These are phyloP conservation scores for Starmera dryadoides DNA, from an alignment of 805 yeast species.

Conservation along the genomic window DNA sequence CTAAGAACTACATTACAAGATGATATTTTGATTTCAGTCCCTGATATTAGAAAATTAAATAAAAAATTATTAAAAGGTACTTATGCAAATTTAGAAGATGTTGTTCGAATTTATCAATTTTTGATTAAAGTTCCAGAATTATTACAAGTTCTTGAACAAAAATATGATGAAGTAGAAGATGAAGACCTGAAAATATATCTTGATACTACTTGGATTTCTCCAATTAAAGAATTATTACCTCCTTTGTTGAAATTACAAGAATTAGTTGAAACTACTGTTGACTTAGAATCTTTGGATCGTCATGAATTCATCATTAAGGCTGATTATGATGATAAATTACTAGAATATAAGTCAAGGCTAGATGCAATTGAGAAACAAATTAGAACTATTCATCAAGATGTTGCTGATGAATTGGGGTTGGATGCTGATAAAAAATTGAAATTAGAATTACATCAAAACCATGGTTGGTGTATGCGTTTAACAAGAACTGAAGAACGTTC, in stretches of 20 bases:
- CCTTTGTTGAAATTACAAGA: conserved; percentile 68
- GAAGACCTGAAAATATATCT: conserved; percentile 29
- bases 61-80: conserved; percentile 49
- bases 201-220: conserved; percentile 46
- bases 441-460: conserved; percentile 77
- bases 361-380: conserved; percentile 50
- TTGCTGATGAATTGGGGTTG: conserved; percentile 68
- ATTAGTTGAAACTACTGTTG: conserved; percentile 88
- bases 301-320: conserved; percentile 84
- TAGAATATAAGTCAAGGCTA: conserved; percentile 50
- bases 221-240: conserved; percentile 39
- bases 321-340: conserved; percentile 77
- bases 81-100: conserved; percentile 73
- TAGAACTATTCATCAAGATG: conserved; percentile 49
- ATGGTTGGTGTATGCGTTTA: conserved; percentile 92
- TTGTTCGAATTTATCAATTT: conserved; percentile 81
- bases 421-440: conserved; percentile 87
- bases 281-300: conserved; percentile 70
- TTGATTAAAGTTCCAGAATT: conserved; percentile 65
- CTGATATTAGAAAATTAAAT: conserved; percentile 72
- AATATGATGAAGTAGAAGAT: conserved; percentile 25
- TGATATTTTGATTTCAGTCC: conserved; percentile 63
- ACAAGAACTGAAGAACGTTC: conserved; percentile 86
- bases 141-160: conserved; percentile 40
- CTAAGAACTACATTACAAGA: conserved; percentile 59